Evolutionary conservation across 306 rosid species (phyloP).

Genomic region (Quercus mongolica): DNA sequence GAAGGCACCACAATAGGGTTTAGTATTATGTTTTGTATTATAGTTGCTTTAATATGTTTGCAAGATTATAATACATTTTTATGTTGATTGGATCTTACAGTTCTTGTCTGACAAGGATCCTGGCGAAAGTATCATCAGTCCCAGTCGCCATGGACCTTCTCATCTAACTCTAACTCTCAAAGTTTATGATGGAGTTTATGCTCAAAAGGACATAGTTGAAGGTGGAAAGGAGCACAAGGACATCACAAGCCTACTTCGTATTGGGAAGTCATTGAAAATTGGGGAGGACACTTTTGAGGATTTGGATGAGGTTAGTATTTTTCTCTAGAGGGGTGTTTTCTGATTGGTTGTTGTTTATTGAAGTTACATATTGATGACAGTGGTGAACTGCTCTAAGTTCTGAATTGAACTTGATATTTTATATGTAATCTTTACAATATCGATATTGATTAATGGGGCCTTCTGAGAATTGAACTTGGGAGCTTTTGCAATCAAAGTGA

Average conservation of each 20-base stretch:
- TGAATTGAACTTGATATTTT: neutral
- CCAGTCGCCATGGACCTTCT: constrained; percentile 94
- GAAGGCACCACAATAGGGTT: neutral
- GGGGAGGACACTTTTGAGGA: constrained; percentile 99
- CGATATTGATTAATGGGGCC: neutral
- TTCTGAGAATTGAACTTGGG: neutral
- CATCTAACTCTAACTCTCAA: constrained; percentile 86
- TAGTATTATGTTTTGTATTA: neutral
- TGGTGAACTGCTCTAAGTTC: neutral
- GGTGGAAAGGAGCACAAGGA: constrained; percentile 99
- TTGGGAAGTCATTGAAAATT: constrained; percentile 93
- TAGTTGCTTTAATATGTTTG: neutral
- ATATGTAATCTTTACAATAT: neutral
- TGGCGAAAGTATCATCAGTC: constrained; percentile 94
- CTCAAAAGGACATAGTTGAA: constrained; percentile 93
- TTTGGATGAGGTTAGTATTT: constrained; percentile 79
- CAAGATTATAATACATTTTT: neutral
- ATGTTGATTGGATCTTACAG: constrained; percentile 33
- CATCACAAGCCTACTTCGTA: constrained; percentile 89
- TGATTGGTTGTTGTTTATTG: neutral
- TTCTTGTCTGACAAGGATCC: constrained; percentile 91
- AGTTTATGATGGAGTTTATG: constrained; percentile 92
- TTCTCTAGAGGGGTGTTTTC: neutral
- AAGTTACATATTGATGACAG: neutral
- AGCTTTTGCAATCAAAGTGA: neutral